These are phyloP conservation scores for Podaxis sp. DNA, from an alignment of 768 basidiomycete species.

Conservation along the genomic window DNA sequence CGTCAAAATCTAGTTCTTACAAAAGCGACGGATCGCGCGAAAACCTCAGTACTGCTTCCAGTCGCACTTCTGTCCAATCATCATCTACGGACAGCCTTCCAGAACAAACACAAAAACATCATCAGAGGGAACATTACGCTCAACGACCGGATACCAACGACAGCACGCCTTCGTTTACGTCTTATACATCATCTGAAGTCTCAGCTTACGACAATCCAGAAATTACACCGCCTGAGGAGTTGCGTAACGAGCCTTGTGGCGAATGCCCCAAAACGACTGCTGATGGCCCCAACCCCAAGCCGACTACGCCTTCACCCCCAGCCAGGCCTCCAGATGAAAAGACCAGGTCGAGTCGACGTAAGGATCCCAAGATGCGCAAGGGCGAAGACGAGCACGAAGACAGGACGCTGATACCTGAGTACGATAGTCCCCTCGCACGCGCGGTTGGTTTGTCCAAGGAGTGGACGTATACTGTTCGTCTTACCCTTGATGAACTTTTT, in stretches of 20 bases:
- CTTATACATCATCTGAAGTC: slow-evolving; percentile 1
- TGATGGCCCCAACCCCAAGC: background rate
- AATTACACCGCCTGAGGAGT: background rate
- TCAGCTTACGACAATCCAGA: slow-evolving; percentile 9
- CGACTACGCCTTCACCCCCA: background rate
- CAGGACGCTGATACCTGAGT: slow-evolving; percentile 10
- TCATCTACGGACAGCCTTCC: background rate
- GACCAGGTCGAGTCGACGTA: background rate
- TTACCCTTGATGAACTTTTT: slow-evolving; percentile 66
- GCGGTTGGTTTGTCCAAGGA: slow-evolving; percentile 48
- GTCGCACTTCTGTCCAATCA: background rate
- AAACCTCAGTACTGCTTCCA: background rate
- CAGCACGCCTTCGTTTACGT: background rate
- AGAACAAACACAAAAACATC: background rate
- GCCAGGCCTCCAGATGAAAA: background rate
- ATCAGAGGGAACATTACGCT: background rate
- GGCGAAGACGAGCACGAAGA: background rate
- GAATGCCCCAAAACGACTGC: background rate
- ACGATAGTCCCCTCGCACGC: slow-evolving; percentile 35
- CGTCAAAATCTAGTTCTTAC: slow-evolving; percentile 8
- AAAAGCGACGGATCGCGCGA: background rate
- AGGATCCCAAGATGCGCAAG: slow-evolving; percentile 1
- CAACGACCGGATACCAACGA: background rate
- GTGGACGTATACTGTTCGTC: slow-evolving; percentile 64
- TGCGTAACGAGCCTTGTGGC: background rate